phyloP scores from a whole-genome alignment of 352 stramenopile genomes.

The Blastocystis hominis region DNA sequence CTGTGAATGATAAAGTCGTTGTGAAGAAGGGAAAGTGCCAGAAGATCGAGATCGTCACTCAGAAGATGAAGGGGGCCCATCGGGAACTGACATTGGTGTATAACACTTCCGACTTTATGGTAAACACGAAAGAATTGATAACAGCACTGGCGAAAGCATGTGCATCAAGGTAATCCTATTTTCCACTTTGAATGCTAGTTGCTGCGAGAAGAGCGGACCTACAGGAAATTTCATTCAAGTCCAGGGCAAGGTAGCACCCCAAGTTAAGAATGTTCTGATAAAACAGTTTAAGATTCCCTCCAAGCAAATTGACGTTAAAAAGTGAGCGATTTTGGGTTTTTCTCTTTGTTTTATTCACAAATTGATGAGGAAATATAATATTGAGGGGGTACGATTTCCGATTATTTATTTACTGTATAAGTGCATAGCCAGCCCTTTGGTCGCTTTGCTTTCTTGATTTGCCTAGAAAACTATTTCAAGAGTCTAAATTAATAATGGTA shows the following conservation, averaged over 20 bases:
- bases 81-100: conserved; percentile 4
- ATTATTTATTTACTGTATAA: background rate
- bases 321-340: background rate
- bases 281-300: conserved; percentile 47
- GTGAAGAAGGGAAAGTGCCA: conserved; percentile 28
- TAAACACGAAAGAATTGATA: conserved; percentile 13
- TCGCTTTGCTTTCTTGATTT: background rate
- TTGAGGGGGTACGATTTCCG: background rate
- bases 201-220: background rate
- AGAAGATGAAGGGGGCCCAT: conserved; percentile 34
- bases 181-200: background rate
- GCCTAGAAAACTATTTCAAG: conserved; percentile 56
- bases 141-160: background rate
- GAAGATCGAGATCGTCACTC: conserved; percentile 2
- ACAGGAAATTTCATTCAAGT: conserved; percentile 14
- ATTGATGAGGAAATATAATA: background rate
- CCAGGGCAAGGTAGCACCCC: conserved; percentile 7
- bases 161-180: background rate
- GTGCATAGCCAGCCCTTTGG: background rate
- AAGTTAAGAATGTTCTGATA: conserved; percentile 23
- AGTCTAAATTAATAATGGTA: conserved; percentile 41
- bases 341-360: background rate
- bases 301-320: conserved; percentile 27
- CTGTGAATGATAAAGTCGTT: background rate
- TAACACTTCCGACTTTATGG: background rate